Conservation (phyloP, 1,284 basidiomycete species). For the Marasmius oreades region DNA sequence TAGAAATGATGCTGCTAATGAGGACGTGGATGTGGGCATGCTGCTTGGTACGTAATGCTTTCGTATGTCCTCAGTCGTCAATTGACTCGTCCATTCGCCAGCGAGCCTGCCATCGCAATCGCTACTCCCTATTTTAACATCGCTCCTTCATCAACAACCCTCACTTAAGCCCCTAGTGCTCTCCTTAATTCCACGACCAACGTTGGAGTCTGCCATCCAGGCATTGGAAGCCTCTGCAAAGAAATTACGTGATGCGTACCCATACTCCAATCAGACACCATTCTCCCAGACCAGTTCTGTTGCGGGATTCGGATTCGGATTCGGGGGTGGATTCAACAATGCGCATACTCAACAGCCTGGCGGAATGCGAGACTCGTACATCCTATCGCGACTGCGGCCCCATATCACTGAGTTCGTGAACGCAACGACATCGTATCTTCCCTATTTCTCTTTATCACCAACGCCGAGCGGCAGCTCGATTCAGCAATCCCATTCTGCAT, state of each 20-base stretch:
- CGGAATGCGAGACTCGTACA: slow-evolving; percentile 76
- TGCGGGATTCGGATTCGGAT: slow-evolving; percentile 49
- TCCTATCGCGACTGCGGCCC: slow-evolving; percentile 68
- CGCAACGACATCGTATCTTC: slow-evolving; percentile 72
- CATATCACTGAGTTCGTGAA: slow-evolving; percentile 73
- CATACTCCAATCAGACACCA: slow-evolving; percentile 58
- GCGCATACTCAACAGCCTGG: slow-evolving; percentile 18
- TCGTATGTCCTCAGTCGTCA: slow-evolving; percentile 10
- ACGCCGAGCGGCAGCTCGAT: slow-evolving; percentile 21
- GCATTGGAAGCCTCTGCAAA: slow-evolving; percentile 64
- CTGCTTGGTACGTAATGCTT: slow-evolving; percentile 55
- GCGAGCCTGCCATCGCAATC: slow-evolving; percentile 73
- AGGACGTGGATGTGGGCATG: slow-evolving; percentile 75
- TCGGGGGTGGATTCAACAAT: slow-evolving; percentile 19
- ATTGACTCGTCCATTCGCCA: slow-evolving; percentile 25
- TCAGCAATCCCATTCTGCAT: slow-evolving; percentile 31
- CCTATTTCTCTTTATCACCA: slow-evolving; percentile 69
- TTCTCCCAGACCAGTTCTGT: slow-evolving; percentile 32
- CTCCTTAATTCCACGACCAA: slow-evolving; percentile 74
- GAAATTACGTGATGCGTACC: slow-evolving; percentile 75
- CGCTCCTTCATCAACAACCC: slow-evolving; percentile 62
- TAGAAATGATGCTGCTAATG: slow-evolving; percentile 31
- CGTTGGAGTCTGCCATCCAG: slow-evolving; percentile 66
- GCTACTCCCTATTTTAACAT: slow-evolving; percentile 64
- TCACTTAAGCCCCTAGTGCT: slow-evolving; percentile 64